Base-by-base conservation (phyloP, 2,329 filamentous ascomycete species). In the Botrytis porri region DNA sequence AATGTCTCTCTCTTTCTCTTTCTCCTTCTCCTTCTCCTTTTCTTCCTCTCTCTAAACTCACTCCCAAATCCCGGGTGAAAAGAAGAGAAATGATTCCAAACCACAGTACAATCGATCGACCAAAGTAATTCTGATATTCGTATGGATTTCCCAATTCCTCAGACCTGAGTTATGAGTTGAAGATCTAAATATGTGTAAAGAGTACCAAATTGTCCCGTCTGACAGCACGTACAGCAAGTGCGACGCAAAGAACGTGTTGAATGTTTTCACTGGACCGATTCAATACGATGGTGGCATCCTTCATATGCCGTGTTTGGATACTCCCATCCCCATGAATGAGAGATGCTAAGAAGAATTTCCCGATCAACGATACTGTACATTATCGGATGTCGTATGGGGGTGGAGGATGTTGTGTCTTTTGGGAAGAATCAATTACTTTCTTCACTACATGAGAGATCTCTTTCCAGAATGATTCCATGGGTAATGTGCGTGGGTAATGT, bases 311-410 rank as follows among this genome's bases (percentile, higher is more conserved):
- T 66, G 64, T 66, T 66, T 25, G 18, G 7, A 8, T 20, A 14
- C 14, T n/a, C 7, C 3, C 6, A 66, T n/a, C 0, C 32, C 41
- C 25, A 20, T 66, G 41, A n/a, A 66, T 29, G 32, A 39, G 64
- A 66, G 64, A 66, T 66, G 64, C 35, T 7, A 20, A 39, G 45
- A 39, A 66, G 64, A 54, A 54, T 54, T 66, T 54, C 64, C 64
- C 64, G 64, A 66, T 66, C 45, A 54, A 66, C 64, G 64, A 66
- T 51, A 20, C 32, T 48, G 62, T 64, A 48, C 61, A 22, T 43
- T 12, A 63, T 48, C 43, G 63, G 43, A 39, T 62, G 63, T 32
- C 25, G 37, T 32, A 16, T 63, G 20, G 61, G 61, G 1, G n/a
- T 29, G 39, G 22, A 32, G 61, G 12, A n/a, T 63, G n/a, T 32